Percentiles rank a stretch among this genome's conserved stretches.
Evolutionary conservation across 1,139 yeast species (phyloP).

Genomic region (Sugiyamaella japonica): DNA sequence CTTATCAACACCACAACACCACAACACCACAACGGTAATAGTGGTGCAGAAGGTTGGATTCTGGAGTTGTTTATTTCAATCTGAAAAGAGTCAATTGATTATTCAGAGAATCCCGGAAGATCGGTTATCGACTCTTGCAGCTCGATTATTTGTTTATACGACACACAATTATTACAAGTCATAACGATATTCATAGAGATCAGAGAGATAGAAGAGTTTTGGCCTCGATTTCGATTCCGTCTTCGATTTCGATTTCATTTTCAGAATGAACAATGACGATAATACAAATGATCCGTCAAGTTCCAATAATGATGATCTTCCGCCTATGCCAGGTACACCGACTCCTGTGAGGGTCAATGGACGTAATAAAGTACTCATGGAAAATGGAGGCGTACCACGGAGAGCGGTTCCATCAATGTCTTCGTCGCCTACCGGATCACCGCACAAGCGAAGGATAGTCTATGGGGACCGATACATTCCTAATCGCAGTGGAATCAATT

Average conservation of each 20-base stretch:
- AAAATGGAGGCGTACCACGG: slow-evolving; percentile 5
- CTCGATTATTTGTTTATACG: too few species aligned
- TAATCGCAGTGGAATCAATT: slow-evolving; percentile 75
- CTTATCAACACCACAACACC: neutral
- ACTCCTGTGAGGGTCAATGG: slow-evolving; percentile 26
- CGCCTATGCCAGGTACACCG: slow-evolving; percentile 28
- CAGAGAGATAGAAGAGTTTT: neutral
- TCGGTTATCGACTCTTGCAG: too few species aligned
- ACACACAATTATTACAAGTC: too few species aligned
- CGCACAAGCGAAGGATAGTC: slow-evolving; percentile 21
- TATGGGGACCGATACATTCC: slow-evolving; percentile 77
- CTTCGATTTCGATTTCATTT: neutral
- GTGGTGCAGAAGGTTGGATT: too few species aligned
- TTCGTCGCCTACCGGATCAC: slow-evolving; percentile 21
- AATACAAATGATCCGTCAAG: slow-evolving; percentile 5
- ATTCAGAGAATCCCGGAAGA: too few species aligned
- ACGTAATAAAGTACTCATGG: slow-evolving; percentile 19
- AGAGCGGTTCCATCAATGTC: slow-evolving; percentile 3
- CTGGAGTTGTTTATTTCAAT: too few species aligned
- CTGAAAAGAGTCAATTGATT: too few species aligned
- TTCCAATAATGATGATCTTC: slow-evolving; percentile 9
- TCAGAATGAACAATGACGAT: slow-evolving; percentile 17
- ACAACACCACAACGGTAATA: neutral
- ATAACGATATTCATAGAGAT: neutral
- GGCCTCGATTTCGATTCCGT: neutral